These are phyloP conservation scores for Pulveroboletus sp. DNA, from an alignment of 768 basidiomycete genomes.

Conservation along the genomic window DNA sequence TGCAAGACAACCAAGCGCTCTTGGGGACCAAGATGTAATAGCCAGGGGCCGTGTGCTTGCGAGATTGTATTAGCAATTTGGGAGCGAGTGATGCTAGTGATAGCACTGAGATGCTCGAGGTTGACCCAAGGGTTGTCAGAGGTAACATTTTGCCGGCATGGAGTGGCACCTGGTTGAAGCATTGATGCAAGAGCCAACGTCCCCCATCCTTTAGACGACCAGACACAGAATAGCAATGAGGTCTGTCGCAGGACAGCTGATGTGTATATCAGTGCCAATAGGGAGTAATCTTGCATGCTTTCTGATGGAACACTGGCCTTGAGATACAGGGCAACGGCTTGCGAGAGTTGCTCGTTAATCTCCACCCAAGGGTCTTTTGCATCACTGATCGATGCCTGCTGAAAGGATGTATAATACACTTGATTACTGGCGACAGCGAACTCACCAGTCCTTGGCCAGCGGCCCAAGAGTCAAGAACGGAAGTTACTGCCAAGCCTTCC, in stretches of 20 bases:
- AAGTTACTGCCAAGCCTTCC: conserved; percentile 79
- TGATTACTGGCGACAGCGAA: conserved; percentile 16
- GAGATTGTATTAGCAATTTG: conserved; percentile 63
- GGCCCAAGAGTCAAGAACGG: conserved; percentile 82
- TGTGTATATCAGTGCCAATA: conserved; percentile 64
- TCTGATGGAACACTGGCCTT: conserved; percentile 51
- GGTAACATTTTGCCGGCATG: conserved; percentile 57
- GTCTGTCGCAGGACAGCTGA: conserved; percentile 67
- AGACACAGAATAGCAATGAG: conserved; percentile 69
- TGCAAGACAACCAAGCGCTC: conserved; percentile 73
- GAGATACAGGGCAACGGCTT: conserved; percentile 59
- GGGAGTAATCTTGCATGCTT: conserved; percentile 51
- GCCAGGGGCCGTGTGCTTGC: conserved; percentile 82
- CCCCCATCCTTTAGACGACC: conserved; percentile 89
- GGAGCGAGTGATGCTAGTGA: conserved; percentile 68
- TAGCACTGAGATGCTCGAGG: conserved; percentile 60
- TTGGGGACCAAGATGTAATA: conserved; percentile 71
- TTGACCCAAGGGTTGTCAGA: conserved; percentile 46
- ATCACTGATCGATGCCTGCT: conserved; percentile 55
- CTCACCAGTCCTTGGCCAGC: conserved; percentile 67
- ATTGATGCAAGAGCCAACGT: conserved; percentile 70
- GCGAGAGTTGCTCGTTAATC: conserved; percentile 66
- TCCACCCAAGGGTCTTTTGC: conserved; percentile 73
- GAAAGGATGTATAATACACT: conserved; percentile 8
- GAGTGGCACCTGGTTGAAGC: conserved; percentile 60